A percentile compares a stretch with the other conserved stretches of the same genome.
These are phyloP conservation scores for Solanum medicagineum DNA, from an alignment of 257 asterid genomes.

Conservation along the genomic window DNA sequence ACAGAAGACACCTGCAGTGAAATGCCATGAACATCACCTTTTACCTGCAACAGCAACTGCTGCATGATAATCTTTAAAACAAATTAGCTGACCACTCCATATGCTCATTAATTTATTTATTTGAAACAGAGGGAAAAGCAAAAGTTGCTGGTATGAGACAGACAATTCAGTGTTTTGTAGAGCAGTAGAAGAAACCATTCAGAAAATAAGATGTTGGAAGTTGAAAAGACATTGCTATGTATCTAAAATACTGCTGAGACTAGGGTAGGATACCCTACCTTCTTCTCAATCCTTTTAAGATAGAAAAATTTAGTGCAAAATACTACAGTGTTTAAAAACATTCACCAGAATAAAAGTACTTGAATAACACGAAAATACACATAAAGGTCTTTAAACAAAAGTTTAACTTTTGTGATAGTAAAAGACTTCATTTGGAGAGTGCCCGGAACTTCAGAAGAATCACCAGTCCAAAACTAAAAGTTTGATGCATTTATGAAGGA, in stretches of 20 bases:
- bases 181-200: neutral
- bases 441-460: constrained; percentile 92
- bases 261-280: constrained; percentile 4
- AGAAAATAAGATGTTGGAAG: constrained; percentile 2
- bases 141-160: constrained; percentile 2
- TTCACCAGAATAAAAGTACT: constrained; percentile 19
- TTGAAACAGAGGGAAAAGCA: constrained; percentile 1
- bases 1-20: constrained; percentile 15
- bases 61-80: constrained; percentile 14
- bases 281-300: constrained; percentile 28
- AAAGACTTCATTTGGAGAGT: constrained; percentile 83
- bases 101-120: neutral
- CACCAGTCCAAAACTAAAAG: constrained; percentile 94
- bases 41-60: constrained; percentile 34
- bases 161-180: neutral
- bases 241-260: constrained; percentile 16
- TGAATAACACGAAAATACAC: constrained; percentile 35
- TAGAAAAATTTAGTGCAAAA: constrained; percentile 21
- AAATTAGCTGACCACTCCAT: constrained; percentile 14
- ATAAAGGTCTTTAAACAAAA: constrained; percentile 49
- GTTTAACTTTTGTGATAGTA: constrained; percentile 42
- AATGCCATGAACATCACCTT: constrained; percentile 16
- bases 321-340: constrained; percentile 48
- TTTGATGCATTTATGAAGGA: constrained; percentile 71
- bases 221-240: constrained; percentile 8